Percentiles rank a stretch among this genome's conserved stretches.
Conservation (phyloP, 2,329 filamentous ascomycete genomes). For the Mariannaea sp. region DNA sequence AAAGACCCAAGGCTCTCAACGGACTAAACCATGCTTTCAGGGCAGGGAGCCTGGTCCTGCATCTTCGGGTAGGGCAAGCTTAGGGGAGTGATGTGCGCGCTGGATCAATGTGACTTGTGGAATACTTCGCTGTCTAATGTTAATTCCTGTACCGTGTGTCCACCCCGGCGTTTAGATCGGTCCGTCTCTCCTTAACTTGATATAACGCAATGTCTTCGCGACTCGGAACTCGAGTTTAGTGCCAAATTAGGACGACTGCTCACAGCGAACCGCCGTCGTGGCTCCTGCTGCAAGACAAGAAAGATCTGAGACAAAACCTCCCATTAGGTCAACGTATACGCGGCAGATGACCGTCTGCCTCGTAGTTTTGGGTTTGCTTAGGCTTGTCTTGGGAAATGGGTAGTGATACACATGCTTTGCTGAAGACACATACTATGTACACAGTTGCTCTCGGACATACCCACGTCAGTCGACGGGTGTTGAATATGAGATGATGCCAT, state of each 20-base stretch:
- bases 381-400: not conserved
- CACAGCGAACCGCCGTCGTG: conserved; percentile 8
- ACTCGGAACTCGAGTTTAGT: conserved; percentile 24
- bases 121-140: conserved; percentile 24
- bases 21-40: conserved; percentile 30
- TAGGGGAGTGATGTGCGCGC: conserved; percentile 30
- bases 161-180: conserved; percentile 31
- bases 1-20: conserved; percentile 14
- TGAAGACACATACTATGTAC: conserved; percentile 1
- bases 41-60: conserved; percentile 26
- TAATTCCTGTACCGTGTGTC: conserved; percentile 33
- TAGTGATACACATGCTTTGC: not conserved
- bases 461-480: conserved; percentile 2
- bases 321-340: not conserved
- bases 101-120: conserved; percentile 28
- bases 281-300: conserved; percentile 7
- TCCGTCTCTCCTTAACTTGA: conserved; percentile 19
- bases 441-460: not conserved
- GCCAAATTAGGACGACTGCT: conserved; percentile 10
- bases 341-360: not conserved
- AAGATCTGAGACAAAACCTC: conserved; percentile 10
- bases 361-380: not conserved
- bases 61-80: conserved; percentile 22
- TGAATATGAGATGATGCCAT: conserved; percentile 26
- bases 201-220: conserved; percentile 21